A percentile compares a stretch with the other conserved stretches of the same genome.
Conservation (phyloP, 2,329 filamentous ascomycete species). For the Fusarium multiceps region DNA sequence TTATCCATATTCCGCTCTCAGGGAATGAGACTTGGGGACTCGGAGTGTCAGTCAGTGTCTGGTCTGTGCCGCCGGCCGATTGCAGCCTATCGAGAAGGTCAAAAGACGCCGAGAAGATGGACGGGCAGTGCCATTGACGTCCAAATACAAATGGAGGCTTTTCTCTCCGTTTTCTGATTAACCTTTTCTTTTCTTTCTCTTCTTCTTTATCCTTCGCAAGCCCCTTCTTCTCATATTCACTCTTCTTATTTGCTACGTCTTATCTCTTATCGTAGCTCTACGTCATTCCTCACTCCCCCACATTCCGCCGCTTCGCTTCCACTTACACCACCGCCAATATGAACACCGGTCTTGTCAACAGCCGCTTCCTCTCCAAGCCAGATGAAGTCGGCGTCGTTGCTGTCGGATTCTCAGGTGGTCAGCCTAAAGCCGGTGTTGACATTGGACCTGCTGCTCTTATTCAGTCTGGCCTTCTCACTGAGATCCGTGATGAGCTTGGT, state of each 20-base stretch:
- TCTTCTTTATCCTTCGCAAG: neutral
- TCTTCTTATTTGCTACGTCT: constrained; percentile 4
- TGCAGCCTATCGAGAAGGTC: constrained; percentile 39
- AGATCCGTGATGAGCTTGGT: constrained; percentile 85
- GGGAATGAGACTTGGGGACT: constrained; percentile 14
- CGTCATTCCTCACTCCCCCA: constrained; percentile 41
- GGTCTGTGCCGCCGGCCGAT: constrained; percentile 42
- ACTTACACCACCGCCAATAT: constrained; percentile 49
- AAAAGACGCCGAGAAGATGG: constrained; percentile 28
- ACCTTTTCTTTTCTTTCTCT: neutral
- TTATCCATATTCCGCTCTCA: constrained; percentile 38
- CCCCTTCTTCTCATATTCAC: constrained; percentile 3
- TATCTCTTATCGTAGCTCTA: constrained; percentile 36
- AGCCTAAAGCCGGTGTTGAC: constrained; percentile 91
- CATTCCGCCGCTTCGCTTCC: constrained; percentile 31
- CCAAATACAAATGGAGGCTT: constrained; percentile 39
- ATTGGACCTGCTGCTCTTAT: constrained; percentile 90
- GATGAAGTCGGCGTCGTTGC: constrained; percentile 91
- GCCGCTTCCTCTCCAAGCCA: constrained; percentile 82
- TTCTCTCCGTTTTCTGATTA: constrained; percentile 8
- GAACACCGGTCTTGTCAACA: constrained; percentile 65
- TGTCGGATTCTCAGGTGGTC: constrained; percentile 95
- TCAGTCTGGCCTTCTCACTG: constrained; percentile 83
- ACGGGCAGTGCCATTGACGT: constrained; percentile 25
- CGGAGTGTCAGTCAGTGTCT: neutral